Evolutionary conservation across 2,329 filamentous ascomycete species (phyloP).

Genomic region (Diaporthe sp.): DNA sequence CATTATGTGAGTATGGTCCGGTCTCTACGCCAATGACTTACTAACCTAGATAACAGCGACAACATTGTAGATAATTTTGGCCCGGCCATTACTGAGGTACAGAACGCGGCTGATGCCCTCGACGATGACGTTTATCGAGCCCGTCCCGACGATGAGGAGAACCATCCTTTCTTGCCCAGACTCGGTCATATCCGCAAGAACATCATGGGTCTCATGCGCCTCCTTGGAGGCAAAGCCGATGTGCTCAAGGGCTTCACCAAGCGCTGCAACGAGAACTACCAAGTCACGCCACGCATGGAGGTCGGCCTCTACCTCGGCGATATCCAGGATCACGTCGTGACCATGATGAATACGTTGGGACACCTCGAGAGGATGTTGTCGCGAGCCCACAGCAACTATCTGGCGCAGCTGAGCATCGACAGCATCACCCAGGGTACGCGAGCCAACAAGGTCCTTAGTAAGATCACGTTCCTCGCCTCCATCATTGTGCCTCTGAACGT

Average conservation of each 20-base stretch:
- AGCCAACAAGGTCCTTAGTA: conserved; percentile 91
- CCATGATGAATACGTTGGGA: conserved; percentile 96
- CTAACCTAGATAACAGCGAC: conserved; percentile 69
- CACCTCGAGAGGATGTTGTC: conserved; percentile 99
- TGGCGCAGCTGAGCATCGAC: conserved; percentile 94
- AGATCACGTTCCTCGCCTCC: conserved; percentile 94
- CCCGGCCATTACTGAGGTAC: conserved; percentile 88
- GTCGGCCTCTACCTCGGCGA: conserved; percentile 97
- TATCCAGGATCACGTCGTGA: conserved; percentile 99
- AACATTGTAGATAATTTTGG: conserved; percentile 98
- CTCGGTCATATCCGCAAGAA: conserved; percentile 95
- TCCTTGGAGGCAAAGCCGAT: conserved; percentile 97
- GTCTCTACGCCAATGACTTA: neutral
- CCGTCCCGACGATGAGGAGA: conserved; percentile 83
- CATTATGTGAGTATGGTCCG: conserved; percentile 78
- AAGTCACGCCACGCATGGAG: conserved; percentile 94
- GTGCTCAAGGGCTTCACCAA: conserved; percentile 98
- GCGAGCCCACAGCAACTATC: conserved; percentile 93
- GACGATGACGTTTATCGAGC: conserved; percentile 97
- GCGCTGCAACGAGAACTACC: conserved; percentile 97
- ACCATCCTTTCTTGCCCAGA: conserved; percentile 83
- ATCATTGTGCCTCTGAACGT: conserved; percentile 97
- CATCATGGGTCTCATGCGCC: conserved; percentile 91
- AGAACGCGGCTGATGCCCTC: conserved; percentile 90
- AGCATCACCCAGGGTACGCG: conserved; percentile 89